Base-by-base conservation (phyloP, 805 yeast species). In the Cyberlindnera mrakii region DNA sequence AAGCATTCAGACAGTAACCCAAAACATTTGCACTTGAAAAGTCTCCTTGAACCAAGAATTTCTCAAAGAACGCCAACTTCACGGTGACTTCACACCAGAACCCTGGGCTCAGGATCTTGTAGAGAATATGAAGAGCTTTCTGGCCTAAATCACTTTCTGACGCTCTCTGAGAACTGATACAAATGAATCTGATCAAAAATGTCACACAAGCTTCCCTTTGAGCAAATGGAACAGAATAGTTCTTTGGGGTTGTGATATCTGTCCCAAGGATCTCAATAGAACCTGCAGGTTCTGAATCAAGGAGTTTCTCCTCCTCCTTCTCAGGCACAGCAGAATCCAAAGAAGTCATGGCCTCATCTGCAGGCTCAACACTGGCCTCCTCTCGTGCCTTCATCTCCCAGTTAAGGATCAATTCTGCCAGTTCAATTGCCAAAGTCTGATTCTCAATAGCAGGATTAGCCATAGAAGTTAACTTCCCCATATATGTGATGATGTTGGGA, bases 1-100 rank as follows among this genome's bases (percentile, higher is more conserved):
- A 65, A 0, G 99, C 96, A 64, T 93, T 95, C 55, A 90, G 68
- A 52, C 96, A 85, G 52, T 85, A 83, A 2, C 89, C 87, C 19
- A 88, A 60, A 33, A 85, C 72, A 47, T 81, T 81, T 30, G 79
- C 74, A 13, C 88, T 75, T 31, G 74, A 77, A 45, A 85, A 67
- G 50, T 91, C 96, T 43, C 86, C 80, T 27, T 86, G 80, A 16
- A 85, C 78, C 42, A 93, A 66, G 54, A 89, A 86, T 49, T 93
- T 80, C 52, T 93, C 99, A 58, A 93, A 93, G 62, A 86, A 89
- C 1, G 82, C 76, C 30, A 93, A 69, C 53, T 87, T 87, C 16
- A 93, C 89, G n/a, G 82, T 75, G 6, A 88, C 95, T 51, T 88
- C 96, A 0, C 87, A 74, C 98, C 98, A 91, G 47, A 77, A 78